A percentile compares a stretch with the other conserved stretches of the same genome.
Evolutionary conservation across 805 yeast species (phyloP).

Genomic region (Nakazawaea ishiwadae): DNA sequence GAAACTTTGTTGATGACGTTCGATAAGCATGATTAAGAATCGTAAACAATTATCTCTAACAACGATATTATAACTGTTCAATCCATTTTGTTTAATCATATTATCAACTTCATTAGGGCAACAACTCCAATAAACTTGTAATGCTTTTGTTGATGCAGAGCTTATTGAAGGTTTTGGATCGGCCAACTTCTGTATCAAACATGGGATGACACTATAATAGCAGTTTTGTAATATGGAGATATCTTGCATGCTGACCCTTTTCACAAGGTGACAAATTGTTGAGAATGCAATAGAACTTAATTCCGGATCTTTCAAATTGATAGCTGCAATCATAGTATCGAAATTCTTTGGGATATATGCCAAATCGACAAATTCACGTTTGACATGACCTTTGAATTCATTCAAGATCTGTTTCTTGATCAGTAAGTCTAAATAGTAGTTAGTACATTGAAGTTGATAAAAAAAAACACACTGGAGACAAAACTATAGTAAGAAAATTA

Average conservation of each 20-base stretch:
- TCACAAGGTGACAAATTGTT: conserved; percentile 50
- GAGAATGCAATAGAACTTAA: conserved; percentile 42
- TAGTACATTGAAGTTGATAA: background rate
- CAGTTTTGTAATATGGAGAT: conserved; percentile 35
- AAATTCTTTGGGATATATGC: conserved; percentile 44
- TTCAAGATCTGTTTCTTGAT: conserved; percentile 5
- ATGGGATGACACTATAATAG: conserved; percentile 44
- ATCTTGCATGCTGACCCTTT: conserved; percentile 56
- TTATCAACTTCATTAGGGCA: conserved; percentile 44
- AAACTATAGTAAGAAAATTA: background rate
- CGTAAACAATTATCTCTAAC: conserved; percentile 39
- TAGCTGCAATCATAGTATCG: conserved; percentile 43
- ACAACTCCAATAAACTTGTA: conserved; percentile 51
- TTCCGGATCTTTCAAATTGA: conserved; percentile 29
- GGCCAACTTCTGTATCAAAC: conserved; percentile 41
- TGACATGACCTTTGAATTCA: conserved; percentile 48
- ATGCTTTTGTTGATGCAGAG: conserved; percentile 41
- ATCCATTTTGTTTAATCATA: conserved; percentile 37
- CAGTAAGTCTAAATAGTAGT: background rate
- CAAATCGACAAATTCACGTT: conserved; percentile 49
- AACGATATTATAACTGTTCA: conserved; percentile 31
- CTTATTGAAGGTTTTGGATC: conserved; percentile 33
- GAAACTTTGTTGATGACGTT: conserved; percentile 28
- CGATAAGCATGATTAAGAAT: conserved; percentile 39
- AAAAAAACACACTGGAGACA: background rate